Evolutionary conservation across 2,329 filamentous ascomycete species (phyloP).

Genomic region (Botrytis squamosa): DNA sequence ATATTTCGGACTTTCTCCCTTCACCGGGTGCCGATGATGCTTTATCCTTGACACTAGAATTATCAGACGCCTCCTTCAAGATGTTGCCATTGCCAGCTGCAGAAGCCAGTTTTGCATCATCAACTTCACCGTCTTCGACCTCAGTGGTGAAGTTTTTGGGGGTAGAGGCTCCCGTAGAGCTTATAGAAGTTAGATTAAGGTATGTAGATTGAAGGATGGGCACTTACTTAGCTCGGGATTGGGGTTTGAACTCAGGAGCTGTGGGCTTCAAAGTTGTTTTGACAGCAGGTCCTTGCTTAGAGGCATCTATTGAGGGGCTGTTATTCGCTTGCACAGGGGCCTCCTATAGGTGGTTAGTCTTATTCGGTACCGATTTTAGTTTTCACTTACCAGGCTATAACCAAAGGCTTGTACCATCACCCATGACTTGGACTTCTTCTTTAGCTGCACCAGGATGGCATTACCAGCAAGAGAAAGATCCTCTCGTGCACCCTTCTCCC

Average conservation of each 20-base stretch:
- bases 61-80: slow-evolving; percentile 16
- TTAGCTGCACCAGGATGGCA: slow-evolving; percentile 68
- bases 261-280: slow-evolving; percentile 54
- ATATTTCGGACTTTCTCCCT: slow-evolving; percentile 34
- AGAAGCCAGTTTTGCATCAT: slow-evolving; percentile 50
- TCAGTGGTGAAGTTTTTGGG: slow-evolving; percentile 43
- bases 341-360: slow-evolving; percentile 37
- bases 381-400: slow-evolving; percentile 56
- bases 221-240: slow-evolving; percentile 39
- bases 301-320: slow-evolving; percentile 19
- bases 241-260: slow-evolving; percentile 65
- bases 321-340: slow-evolving; percentile 24
- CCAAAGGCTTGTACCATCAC: slow-evolving; percentile 73
- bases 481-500: slow-evolving; percentile 63
- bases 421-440: slow-evolving; percentile 66
- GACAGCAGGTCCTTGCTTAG: slow-evolving; percentile 18
- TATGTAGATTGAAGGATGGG: background rate
- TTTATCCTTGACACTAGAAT: slow-evolving; percentile 28
- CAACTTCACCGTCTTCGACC: slow-evolving; percentile 72
- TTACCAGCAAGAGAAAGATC: slow-evolving; percentile 73
- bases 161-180: slow-evolving; percentile 38
- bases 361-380: slow-evolving; percentile 2
- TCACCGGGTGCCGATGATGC: slow-evolving; percentile 26
- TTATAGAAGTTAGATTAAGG: slow-evolving; percentile 39
- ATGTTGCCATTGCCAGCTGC: slow-evolving; percentile 13